Evolutionary conservation across 805 yeast species (phyloP), one percentile per base, ranked within the genome.

Genomic region (Yamadazyma nakazawae): DNA sequence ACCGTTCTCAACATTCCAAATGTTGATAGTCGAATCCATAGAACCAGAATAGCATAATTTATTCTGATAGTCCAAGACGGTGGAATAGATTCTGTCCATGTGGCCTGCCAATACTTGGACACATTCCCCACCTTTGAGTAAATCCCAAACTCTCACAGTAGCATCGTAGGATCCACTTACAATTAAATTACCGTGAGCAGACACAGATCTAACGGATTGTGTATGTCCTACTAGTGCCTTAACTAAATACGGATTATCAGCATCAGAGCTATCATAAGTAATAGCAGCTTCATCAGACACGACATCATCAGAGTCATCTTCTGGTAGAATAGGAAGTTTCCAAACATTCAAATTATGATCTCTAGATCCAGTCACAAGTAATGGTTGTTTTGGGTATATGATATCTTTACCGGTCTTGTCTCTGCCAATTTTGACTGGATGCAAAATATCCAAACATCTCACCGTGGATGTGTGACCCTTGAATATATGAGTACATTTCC

Each of bases 391-490:
- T 0, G 94, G 91, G 55, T 69, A 80, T 47, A 77, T 64, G 2
- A 78, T 72, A 13, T 80, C 80, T 26, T 68, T 70, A 2, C 86
- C 88, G 43, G 74, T 66, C 42, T 81, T 80, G 49, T 81, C 80
- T 34, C 76, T 75, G 18, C 89, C 89, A 24, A 83, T 78, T 26
- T 73, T 73, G 6, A 74, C 76, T 0, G 92, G 92, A 53, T 79
- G 82, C 36, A 88, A 68, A 40, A 91, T 85, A 53, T 91, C 96
- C 53, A 92, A 72, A 61, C 97, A 92, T 60, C 98, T 76, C 18
- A 91, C 96, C 0, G 98, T 91, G 0, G 97, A 88, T 0, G 91
- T 84, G 59, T 91, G 98, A 0, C 97, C 97, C 47, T 83, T 75
- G 62, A 94, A 89, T 2, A 94, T 80, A 64, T 92, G 97, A 0